Conservation (phyloP, 2,329 filamentous ascomycete genomes). For the Curvularia spicifera region DNA sequence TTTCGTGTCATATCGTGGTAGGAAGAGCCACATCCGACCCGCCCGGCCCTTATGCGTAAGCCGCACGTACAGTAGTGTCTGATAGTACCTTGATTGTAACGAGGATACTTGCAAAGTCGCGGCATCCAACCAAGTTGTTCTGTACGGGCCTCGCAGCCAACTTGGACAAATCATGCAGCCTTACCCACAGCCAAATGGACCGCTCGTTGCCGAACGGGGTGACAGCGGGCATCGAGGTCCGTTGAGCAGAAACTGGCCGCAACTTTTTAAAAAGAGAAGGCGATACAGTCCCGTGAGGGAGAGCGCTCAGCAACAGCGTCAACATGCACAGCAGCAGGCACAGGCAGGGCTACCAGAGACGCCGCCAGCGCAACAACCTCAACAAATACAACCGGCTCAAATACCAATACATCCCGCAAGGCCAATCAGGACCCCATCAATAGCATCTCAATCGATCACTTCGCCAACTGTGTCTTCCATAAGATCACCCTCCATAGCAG, state of each 20-base stretch:
- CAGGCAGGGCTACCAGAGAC: constrained; percentile 1
- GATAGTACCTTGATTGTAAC: neutral
- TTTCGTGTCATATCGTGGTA: constrained; percentile 6
- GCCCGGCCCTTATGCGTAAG: constrained; percentile 3
- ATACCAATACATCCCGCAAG: constrained; percentile 27
- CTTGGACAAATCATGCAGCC: constrained; percentile 32
- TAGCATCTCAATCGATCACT: constrained; percentile 13
- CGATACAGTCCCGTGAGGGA: constrained; percentile 41
- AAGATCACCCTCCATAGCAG: constrained; percentile 27
- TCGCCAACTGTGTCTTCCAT: constrained; percentile 27
- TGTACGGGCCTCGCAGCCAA: neutral
- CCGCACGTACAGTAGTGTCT: constrained; percentile 3
- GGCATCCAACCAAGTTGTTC: neutral
- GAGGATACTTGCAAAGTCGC: neutral
- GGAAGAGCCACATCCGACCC: constrained; percentile 11
- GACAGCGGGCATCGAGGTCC: constrained; percentile 32
- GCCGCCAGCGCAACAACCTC: constrained; percentile 5
- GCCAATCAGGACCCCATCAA: constrained; percentile 24
- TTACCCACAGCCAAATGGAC: constrained; percentile 22
- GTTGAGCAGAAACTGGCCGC: constrained; percentile 40
- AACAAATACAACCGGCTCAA: constrained; percentile 9
- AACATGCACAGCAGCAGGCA: constrained; percentile 18
- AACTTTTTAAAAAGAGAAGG: constrained; percentile 42
- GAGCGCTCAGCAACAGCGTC: constrained; percentile 31
- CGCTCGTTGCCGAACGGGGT: constrained; percentile 28